These are phyloP conservation scores for Phytophthora constricta DNA, from an alignment of 352 stramenopile species.

Conservation along the genomic window DNA sequence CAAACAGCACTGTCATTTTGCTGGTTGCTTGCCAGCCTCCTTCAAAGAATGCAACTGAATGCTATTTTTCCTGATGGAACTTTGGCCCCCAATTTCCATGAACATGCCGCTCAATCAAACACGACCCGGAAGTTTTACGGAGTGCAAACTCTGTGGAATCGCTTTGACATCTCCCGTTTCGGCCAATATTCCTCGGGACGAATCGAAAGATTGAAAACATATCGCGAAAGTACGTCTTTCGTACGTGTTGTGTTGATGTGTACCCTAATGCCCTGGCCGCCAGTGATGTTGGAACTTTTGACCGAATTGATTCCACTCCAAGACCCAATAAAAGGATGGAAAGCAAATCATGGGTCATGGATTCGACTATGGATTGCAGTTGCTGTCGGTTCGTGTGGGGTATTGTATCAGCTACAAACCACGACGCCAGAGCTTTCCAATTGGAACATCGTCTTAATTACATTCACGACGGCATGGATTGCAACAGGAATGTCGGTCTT, in stretches of 20 bases:
- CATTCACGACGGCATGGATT: background rate
- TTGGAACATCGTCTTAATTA: background rate
- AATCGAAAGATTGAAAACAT: conserved; percentile 5
- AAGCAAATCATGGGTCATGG: background rate
- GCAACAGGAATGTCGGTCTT: background rate
- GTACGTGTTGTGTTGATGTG: background rate
- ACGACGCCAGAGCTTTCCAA: background rate
- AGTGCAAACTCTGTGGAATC: background rate
- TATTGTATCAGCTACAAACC: background rate
- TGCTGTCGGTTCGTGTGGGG: background rate
- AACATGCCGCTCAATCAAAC: background rate
- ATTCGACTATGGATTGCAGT: background rate
- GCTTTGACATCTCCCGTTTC: background rate
- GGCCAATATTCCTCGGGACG: conserved; percentile 5
- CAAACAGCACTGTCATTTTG: too few species aligned
- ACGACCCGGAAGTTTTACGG: too few species aligned
- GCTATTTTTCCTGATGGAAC: background rate
- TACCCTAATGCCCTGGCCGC: background rate
- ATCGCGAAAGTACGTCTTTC: conserved; percentile 1
- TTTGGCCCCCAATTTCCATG: background rate
- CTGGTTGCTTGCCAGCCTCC: background rate
- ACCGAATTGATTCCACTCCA: conserved; percentile 12
- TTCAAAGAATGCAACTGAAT: background rate
- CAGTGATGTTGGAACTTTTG: conserved; percentile 13
- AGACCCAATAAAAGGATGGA: background rate